Evolutionary conservation across 2,329 filamentous ascomycete genomes (phyloP), one percentile per base, ranked within the genome.

Genomic region (Parastagonospora nodorum): DNA sequence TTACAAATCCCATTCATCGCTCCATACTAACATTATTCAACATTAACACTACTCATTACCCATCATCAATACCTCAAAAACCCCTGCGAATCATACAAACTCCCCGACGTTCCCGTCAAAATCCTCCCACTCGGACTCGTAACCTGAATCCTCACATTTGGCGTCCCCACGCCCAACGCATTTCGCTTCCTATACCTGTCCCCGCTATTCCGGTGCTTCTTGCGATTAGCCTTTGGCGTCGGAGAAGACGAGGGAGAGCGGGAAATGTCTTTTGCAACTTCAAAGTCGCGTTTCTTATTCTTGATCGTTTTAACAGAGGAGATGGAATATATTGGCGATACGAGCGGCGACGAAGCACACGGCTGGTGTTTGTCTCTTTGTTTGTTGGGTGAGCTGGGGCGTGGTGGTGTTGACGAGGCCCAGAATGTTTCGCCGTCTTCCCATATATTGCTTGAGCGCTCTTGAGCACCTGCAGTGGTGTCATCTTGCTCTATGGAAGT

Each of bases 41-140:
- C 28, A 29, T 40, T 29, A 29, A 40, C 28, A 27, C 35, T 43
- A 43, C 33, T 16, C 30, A 35, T 27, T 43, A 35, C 15, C 11
- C 30, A 43, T 43, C 30, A 29, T 48, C 41, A 50, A 39, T 38
- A 45, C 24, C 58, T 59, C 50, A 71, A 49, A 58, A 71, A 71
- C 35, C 68, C 68, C 39, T 71, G 57, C 27, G 46, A 55, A 59
- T 73, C 70, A 51, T 73, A 73, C 56, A 71, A 63, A 58, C 64
- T 69, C 49, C 63, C 63, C 38, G 67, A 60, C 48, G 61, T 71
- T 16, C 60, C 54, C 10, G 42, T 37, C n/a, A 33, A 14, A 11
- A 51, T 45, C 19, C 33, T 19, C 2, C 53, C 53, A 24, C 44
- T 31, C n/a, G 48, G 56, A 29, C 48, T 56, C 27, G 44, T 53